A percentile compares a stretch with the other conserved stretches of the same genome.
Conservation (phyloP, 176 grass and related monocot genomes). For the Bonia amplexicaulis region DNA sequence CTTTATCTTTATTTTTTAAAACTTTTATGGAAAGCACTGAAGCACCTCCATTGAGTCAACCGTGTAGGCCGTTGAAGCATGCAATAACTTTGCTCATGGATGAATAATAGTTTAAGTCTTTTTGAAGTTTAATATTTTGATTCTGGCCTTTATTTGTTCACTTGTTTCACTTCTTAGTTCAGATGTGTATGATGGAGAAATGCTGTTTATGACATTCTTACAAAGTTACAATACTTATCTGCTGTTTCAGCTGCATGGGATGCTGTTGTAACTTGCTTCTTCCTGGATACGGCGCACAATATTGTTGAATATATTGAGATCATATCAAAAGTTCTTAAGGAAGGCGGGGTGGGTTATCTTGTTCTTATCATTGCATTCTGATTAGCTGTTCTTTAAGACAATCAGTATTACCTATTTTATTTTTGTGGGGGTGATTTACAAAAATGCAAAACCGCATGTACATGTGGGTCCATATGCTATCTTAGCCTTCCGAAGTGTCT, state of each 20-base stretch:
- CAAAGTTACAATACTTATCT: not conserved
- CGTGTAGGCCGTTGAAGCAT: slow-evolving; percentile 2
- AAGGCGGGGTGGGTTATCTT: slow-evolving; percentile 70
- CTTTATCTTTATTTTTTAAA: not conserved
- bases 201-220: slow-evolving; percentile 15
- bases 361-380: not conserved
- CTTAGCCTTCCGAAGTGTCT: not conserved
- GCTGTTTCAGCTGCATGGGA: slow-evolving; percentile 81
- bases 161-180: slow-evolving; percentile 14
- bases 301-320: slow-evolving; percentile 98
- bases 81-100: not conserved
- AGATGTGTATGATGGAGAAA: not conserved
- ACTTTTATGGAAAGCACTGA: not conserved
- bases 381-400: slow-evolving; percentile 13
- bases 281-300: slow-evolving; percentile 92
- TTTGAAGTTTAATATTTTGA: not conserved
- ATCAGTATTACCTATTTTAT: not conserved
- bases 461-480: not conserved
- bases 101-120: not conserved
- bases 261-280: slow-evolving; percentile 98
- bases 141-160: not conserved
- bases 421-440: not conserved
- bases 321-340: slow-evolving; percentile 88
- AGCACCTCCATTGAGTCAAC: not conserved
- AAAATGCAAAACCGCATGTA: not conserved